phyloP scores from a whole-genome alignment of 2,329 filamentous ascomycete genomes.

The Ascomycota sp. region DNA sequence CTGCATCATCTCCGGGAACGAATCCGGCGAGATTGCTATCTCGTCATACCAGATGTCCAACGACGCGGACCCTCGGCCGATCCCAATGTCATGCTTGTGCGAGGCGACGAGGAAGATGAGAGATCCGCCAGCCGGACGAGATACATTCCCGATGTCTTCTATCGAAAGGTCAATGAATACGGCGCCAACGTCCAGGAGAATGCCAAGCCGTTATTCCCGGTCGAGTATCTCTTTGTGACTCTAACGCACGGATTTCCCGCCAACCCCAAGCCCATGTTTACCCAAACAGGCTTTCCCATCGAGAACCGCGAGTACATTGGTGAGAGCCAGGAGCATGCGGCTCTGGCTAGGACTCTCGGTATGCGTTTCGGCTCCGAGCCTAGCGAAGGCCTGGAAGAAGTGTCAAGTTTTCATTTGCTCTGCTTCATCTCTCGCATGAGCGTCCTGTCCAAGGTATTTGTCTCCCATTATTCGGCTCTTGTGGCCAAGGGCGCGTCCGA shows the following conservation, averaged over 20 bases:
- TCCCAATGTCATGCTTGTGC: conserved; percentile 82
- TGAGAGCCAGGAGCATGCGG: conserved; percentile 59
- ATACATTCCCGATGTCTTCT: conserved; percentile 97
- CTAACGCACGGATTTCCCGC: conserved; percentile 92
- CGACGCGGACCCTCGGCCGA: conserved; percentile 89
- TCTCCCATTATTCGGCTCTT: too few species aligned
- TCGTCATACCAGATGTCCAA: conserved; percentile 91
- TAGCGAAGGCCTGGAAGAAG: conserved; percentile 39
- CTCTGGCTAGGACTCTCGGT: conserved; percentile 48
- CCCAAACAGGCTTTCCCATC: conserved; percentile 56
- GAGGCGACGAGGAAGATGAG: conserved; percentile 74
- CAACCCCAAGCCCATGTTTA: conserved; percentile 57
- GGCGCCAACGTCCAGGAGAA: conserved; percentile 93
- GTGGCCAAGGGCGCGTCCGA: background rate
- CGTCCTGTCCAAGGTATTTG: conserved; percentile 66
- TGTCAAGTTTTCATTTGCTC: conserved; percentile 92
- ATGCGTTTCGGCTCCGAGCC: conserved; percentile 37
- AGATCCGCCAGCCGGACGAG: conserved; percentile 45
- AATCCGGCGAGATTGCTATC: conserved; percentile 70
- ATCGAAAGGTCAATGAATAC: conserved; percentile 87
- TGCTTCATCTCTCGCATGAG: conserved; percentile 65
- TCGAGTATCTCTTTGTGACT: conserved; percentile 90
- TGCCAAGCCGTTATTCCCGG: conserved; percentile 86
- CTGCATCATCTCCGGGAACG: conserved; percentile 85
- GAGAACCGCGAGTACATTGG: conserved; percentile 82